phyloP scores from a whole-genome alignment of 148 eudicot genomes.

The Linanthus parryae region DNA sequence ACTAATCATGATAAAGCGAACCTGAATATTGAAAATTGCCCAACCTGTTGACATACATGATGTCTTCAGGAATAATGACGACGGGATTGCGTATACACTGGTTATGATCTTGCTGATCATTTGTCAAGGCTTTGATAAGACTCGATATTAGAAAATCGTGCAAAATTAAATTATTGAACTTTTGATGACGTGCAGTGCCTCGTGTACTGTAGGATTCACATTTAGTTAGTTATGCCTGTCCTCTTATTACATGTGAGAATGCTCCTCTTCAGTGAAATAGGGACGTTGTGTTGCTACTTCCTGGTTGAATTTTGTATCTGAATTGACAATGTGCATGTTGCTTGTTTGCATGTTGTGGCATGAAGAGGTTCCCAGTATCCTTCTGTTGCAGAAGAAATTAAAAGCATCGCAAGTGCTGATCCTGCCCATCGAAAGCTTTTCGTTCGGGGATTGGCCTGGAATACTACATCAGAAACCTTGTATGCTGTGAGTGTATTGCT shows the following conservation, averaged over 20 bases:
- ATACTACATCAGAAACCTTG: slow-evolving; percentile 71
- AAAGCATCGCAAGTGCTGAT: slow-evolving; percentile 62
- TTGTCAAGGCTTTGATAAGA: background rate
- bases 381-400: slow-evolving; percentile 68
- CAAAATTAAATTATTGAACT: background rate
- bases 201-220: background rate
- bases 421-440: slow-evolving; percentile 80
- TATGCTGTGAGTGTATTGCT: slow-evolving; percentile 75
- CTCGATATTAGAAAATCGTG: background rate
- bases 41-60: too few relatives aligned
- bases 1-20: too few relatives aligned
- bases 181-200: background rate
- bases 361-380: slow-evolving; percentile 67
- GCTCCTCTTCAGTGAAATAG: slow-evolving; percentile 8
- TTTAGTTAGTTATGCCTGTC: too few relatives aligned
- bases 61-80: too few relatives aligned
- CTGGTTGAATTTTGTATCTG: slow-evolving; percentile 30
- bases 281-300: slow-evolving; percentile 12
- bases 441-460: slow-evolving; percentile 82
- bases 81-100: too few relatives aligned
- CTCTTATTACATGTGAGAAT: background rate
- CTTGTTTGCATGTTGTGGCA: slow-evolving; percentile 73
- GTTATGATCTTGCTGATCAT: too few relatives aligned
- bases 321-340: slow-evolving; percentile 59
- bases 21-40: too few relatives aligned